Evolutionary conservation across 352 stramenopile genomes (phyloP).

Genomic region (Blastocystis sp.): DNA sequence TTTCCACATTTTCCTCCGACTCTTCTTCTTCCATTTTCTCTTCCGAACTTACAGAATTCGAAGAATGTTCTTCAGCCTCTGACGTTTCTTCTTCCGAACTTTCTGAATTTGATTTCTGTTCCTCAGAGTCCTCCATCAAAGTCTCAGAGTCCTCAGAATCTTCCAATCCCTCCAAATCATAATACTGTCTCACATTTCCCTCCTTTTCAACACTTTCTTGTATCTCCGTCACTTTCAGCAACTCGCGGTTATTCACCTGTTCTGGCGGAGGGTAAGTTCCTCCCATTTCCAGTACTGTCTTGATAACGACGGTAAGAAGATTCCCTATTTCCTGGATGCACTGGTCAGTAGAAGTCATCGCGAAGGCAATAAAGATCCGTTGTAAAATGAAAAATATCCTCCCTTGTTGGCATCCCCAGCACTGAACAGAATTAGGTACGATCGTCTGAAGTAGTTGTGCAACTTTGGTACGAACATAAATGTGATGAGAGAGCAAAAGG

Average conservation of each 20-base stretch:
- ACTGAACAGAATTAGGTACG: background rate
- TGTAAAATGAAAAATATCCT: background rate
- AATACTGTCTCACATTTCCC: background rate
- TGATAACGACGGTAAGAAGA: background rate
- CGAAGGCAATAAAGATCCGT: background rate
- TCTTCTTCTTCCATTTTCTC: background rate
- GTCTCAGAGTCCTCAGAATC: background rate
- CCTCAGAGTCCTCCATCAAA: background rate
- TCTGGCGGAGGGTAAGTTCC: background rate
- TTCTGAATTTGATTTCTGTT: background rate
- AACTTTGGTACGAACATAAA: background rate
- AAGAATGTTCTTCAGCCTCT: background rate
- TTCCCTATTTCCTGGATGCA: background rate
- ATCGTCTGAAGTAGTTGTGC: background rate
- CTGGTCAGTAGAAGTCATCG: background rate
- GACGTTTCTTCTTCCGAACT: background rate
- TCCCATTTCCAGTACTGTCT: background rate
- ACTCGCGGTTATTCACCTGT: background rate
- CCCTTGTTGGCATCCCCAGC: background rate
- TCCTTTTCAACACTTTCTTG: background rate
- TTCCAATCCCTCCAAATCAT: conserved; percentile 1
- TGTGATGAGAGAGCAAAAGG: background rate
- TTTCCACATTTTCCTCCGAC: background rate
- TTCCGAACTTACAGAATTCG: background rate
- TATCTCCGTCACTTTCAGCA: background rate